A percentile compares a stretch with the other conserved stretches of the same genome.
Conservation (phyloP, 257 asterid genomes). For the Ajuga chamaepitys region DNA sequence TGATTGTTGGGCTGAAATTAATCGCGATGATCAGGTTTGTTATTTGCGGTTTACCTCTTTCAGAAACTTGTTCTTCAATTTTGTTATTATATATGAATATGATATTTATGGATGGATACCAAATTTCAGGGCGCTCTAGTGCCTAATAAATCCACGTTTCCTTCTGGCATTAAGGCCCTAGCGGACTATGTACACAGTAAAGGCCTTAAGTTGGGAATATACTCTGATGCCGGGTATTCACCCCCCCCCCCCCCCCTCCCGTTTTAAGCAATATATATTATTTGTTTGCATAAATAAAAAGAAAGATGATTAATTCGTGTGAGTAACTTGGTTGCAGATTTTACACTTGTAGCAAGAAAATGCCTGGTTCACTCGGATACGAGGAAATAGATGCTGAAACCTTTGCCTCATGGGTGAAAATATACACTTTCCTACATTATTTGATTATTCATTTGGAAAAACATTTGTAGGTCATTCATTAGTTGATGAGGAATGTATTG, state of each 20-base stretch:
- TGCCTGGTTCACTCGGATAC: conserved; percentile 86
- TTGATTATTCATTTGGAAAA: neutral
- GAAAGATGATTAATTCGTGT: neutral
- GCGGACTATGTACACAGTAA: conserved; percentile 74
- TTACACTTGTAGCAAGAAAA: conserved; percentile 56
- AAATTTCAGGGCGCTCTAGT: conserved; percentile 53
- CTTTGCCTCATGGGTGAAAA: conserved; percentile 66
- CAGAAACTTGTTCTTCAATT: no score
- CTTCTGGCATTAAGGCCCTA: conserved; percentile 79
- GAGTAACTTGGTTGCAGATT: conserved; percentile 32
- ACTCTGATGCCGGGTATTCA: conserved; percentile 76
- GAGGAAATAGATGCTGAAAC: conserved; percentile 80
- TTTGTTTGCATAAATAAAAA: neutral
- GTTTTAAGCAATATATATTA: neutral
- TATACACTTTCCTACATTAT: no score
- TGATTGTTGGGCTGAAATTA: conserved; percentile 80
- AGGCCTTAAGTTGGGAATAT: conserved; percentile 81
- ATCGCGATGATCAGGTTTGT: conserved; percentile 48
- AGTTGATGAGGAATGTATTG: neutral
- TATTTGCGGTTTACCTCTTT: neutral
- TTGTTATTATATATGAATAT: no score
- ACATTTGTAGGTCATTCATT: neutral
- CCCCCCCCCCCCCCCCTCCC: neutral
- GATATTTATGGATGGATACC: no score
- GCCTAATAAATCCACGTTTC: conserved; percentile 67